A percentile compares a stretch with the other conserved stretches of the same genome.
These are phyloP conservation scores for Testicularia cyperi DNA, from an alignment of 1,284 basidiomycete species.

Conservation along the genomic window DNA sequence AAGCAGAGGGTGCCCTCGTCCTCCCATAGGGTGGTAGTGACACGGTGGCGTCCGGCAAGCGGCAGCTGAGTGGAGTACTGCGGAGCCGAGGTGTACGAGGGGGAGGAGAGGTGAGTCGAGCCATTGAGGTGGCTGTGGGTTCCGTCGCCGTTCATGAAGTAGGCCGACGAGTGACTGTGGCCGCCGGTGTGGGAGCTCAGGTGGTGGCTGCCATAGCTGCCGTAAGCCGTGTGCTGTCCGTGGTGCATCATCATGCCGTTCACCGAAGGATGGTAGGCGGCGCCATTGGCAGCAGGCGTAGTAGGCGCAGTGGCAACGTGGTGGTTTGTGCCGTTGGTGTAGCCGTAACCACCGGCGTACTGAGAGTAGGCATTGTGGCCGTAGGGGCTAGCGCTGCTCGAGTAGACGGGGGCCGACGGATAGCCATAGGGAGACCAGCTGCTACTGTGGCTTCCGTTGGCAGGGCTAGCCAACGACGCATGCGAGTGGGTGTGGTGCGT, in stretches of 20 bases:
- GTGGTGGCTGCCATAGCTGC: slow-evolving; percentile 33
- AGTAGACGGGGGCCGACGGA: slow-evolving; percentile 37
- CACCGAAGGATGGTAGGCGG: slow-evolving; percentile 29
- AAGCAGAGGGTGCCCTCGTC: slow-evolving; percentile 60
- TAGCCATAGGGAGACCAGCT: slow-evolving; percentile 44
- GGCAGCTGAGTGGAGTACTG: slow-evolving; percentile 56
- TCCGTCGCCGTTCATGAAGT: slow-evolving; percentile 42
- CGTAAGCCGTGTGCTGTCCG: slow-evolving; percentile 36
- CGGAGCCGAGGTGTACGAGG: slow-evolving; percentile 49
- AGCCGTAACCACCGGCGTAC: slow-evolving; percentile 40
- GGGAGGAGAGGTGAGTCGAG: slow-evolving; percentile 37
- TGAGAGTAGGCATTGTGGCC: slow-evolving; percentile 43
- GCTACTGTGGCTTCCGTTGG: slow-evolving; percentile 36
- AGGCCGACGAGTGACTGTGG: slow-evolving; percentile 37
- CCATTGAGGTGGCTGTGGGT: slow-evolving; percentile 41
- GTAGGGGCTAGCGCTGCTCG: slow-evolving; percentile 35
- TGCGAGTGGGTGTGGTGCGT: slow-evolving; percentile 31
- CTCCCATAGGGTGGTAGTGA: slow-evolving; percentile 59
- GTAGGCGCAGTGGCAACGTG: slow-evolving; percentile 35
- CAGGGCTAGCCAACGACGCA: slow-evolving; percentile 29
- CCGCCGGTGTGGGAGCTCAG: slow-evolving; percentile 38
- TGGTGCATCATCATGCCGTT: slow-evolving; percentile 48
- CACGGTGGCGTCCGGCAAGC: slow-evolving; percentile 54
- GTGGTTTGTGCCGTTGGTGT: slow-evolving; percentile 26
- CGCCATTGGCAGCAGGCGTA: slow-evolving; percentile 29